Evolutionary conservation across 2,329 filamentous ascomycete genomes (phyloP).

Genomic region (Cercospora sesami): DNA sequence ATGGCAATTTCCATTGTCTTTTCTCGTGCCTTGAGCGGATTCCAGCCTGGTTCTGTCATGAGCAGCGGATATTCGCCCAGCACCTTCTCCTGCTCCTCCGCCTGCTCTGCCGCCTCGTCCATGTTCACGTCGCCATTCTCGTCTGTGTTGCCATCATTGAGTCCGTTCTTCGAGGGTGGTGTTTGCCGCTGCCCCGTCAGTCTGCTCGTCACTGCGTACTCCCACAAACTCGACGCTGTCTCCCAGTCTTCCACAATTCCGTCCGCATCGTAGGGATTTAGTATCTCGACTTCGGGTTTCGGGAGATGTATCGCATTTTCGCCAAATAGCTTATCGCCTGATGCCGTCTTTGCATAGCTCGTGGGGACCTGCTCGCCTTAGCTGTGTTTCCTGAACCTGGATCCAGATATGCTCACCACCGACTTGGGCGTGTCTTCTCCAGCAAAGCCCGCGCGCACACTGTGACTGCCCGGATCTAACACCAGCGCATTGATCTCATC

Average conservation of each 20-base stretch:
- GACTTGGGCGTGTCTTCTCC: slow-evolving; percentile 97
- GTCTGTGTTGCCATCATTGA: slow-evolving; percentile 66
- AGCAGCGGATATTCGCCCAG: slow-evolving; percentile 86
- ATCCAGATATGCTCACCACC: slow-evolving; percentile 54
- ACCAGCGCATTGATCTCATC: slow-evolving; percentile 98
- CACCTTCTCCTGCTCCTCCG: slow-evolving; percentile 64
- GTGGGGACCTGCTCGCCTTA: slow-evolving; percentile 56
- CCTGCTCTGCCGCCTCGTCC: slow-evolving; percentile 62
- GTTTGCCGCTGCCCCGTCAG: slow-evolving; percentile 75
- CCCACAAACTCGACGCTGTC: slow-evolving; percentile 82
- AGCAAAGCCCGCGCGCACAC: slow-evolving; percentile 90
- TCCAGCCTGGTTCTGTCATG: slow-evolving; percentile 94
- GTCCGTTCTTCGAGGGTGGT: slow-evolving; percentile 70
- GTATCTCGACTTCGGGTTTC: slow-evolving; percentile 73
- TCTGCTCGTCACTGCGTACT: slow-evolving; percentile 84
- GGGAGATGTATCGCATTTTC: slow-evolving; percentile 86
- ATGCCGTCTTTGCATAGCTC: slow-evolving; percentile 69
- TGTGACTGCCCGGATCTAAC: slow-evolving; percentile 89
- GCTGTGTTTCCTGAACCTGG: neutral
- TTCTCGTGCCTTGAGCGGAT: slow-evolving; percentile 80
- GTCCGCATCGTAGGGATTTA: slow-evolving; percentile 88
- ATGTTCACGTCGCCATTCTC: slow-evolving; percentile 52
- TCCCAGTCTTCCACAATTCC: slow-evolving; percentile 97
- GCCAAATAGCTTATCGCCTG: slow-evolving; percentile 68
- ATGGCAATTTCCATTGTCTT: slow-evolving; percentile 95